A percentile compares a stretch with the other conserved stretches of the same genome.
phyloP scores from a whole-genome alignment of 805 yeast genomes.

The Kodamaea kakaduensis region DNA sequence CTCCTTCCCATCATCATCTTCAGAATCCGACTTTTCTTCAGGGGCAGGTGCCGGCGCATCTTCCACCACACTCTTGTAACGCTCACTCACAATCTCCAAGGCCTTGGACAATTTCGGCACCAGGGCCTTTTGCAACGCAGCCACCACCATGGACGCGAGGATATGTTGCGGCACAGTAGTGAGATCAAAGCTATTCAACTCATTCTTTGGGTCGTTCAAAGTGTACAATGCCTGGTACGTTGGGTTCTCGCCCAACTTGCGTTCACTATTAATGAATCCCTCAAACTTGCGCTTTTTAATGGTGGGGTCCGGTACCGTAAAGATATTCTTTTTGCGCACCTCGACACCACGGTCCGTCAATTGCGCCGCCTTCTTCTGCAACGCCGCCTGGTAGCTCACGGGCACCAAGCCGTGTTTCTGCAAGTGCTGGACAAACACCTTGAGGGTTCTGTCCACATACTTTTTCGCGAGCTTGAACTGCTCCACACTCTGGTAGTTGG shows the following conservation, averaged over 20 bases:
- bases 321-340: conserved; percentile 36
- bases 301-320: conserved; percentile 26
- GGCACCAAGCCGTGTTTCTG: conserved; percentile 35
- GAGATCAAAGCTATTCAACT: conserved; percentile 65
- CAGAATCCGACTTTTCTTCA: conserved; percentile 10
- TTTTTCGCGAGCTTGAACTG: conserved; percentile 54
- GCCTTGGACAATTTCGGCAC: conserved; percentile 56
- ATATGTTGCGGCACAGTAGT: conserved; percentile 61
- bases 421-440: conserved; percentile 39
- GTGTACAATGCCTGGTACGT: conserved; percentile 61
- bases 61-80: conserved; percentile 48
- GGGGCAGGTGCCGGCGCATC: conserved; percentile 1
- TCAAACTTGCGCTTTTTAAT: conserved; percentile 38
- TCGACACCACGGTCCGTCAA: conserved; percentile 39
- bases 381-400: conserved; percentile 23
- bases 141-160: conserved; percentile 59
- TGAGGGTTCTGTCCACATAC: conserved; percentile 59
- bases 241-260: conserved; percentile 24
- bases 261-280: conserved; percentile 35
- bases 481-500: conserved; percentile 41
- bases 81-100: conserved; percentile 60
- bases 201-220: conserved; percentile 57
- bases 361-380: conserved; percentile 25
- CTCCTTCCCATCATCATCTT: conserved; percentile 19
- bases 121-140: conserved; percentile 58